phyloP scores from a whole-genome alignment of 306 rosid species.

The Trifolium repens region DNA sequence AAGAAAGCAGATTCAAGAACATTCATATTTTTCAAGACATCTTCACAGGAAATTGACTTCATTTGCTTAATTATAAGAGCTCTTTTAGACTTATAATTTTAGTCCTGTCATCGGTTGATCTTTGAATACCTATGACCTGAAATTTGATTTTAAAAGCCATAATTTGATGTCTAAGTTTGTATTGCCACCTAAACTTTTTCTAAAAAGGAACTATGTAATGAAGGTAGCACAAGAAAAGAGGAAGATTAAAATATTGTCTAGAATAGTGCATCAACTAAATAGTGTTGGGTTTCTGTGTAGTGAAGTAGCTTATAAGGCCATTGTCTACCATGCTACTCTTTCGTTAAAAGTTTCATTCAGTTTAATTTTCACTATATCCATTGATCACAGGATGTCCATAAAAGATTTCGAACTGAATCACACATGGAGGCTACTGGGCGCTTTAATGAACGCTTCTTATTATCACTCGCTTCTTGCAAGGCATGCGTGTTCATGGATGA shows the following conservation, averaged over 20 bases:
- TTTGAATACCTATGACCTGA: no score
- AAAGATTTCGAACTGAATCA: constrained; percentile 89
- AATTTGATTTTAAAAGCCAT: no score
- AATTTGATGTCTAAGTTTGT: no score
- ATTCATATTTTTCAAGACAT: not conserved
- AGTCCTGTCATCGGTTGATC: no score
- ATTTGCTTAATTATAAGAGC: no score
- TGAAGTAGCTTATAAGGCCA: not conserved
- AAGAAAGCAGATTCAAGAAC: constrained; percentile 41
- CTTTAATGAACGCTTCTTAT: constrained; percentile 89
- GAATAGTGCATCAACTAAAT: not conserved
- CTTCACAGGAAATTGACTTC: not conserved
- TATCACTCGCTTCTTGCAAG: constrained; percentile 87
- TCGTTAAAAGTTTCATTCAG: constrained; percentile 16
- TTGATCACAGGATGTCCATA: constrained; percentile 79
- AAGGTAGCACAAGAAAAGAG: no score
- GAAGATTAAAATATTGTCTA: not conserved
- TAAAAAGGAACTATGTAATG: no score
- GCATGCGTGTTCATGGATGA: constrained; percentile 86
- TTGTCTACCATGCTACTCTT: constrained; percentile 4
- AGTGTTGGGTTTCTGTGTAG: not conserved
- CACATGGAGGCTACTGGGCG: constrained; percentile 77
- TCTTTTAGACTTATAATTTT: no score
- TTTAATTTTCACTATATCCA: constrained; percentile 25
- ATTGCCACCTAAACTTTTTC: no score